Conservation (phyloP, 1,139 yeast genomes). For the Candida freyschussii region DNA sequence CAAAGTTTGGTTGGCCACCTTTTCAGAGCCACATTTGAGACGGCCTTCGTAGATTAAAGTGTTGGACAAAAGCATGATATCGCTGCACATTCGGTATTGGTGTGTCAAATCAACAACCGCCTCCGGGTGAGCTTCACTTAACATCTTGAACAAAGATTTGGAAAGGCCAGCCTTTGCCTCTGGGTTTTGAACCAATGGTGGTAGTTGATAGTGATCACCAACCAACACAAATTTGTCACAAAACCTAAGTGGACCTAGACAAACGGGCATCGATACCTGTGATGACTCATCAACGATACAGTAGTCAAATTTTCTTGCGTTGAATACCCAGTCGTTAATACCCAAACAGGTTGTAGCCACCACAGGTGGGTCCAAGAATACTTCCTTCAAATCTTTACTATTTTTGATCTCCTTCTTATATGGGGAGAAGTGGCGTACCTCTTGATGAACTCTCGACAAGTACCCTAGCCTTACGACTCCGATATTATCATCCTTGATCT, state of each 20-base stretch:
- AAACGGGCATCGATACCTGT: conserved; percentile 86
- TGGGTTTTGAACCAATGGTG: conserved; percentile 71
- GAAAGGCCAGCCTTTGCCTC: conserved; percentile 67
- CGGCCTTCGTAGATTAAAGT: conserved; percentile 70
- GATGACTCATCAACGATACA: conserved; percentile 97
- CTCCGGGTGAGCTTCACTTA: conserved; percentile 68
- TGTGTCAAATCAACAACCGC: conserved; percentile 69
- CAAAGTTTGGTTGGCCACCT: conserved; percentile 56
- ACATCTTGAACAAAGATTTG: conserved; percentile 65
- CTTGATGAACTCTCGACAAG: conserved; percentile 54
- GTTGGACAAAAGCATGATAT: conserved; percentile 81
- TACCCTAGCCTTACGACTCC: conserved; percentile 58
- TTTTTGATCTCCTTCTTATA: conserved; percentile 36
- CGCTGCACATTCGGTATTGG: conserved; percentile 92
- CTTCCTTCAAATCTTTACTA: conserved; percentile 39
- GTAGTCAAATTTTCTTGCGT: conserved; percentile 67
- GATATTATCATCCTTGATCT: conserved; percentile 48
- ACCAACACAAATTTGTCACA: conserved; percentile 81
- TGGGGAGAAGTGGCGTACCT: conserved; percentile 52
- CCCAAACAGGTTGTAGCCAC: conserved; percentile 91
- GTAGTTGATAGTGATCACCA: conserved; percentile 92
- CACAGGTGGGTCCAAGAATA: conserved; percentile 56
- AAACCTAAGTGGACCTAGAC: conserved; percentile 78
- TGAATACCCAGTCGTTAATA: conserved; percentile 53
- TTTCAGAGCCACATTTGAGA: conserved; percentile 66